Evolutionary conservation across 1,284 basidiomycete genomes (phyloP).

Genomic region (Vanrija sp.): DNA sequence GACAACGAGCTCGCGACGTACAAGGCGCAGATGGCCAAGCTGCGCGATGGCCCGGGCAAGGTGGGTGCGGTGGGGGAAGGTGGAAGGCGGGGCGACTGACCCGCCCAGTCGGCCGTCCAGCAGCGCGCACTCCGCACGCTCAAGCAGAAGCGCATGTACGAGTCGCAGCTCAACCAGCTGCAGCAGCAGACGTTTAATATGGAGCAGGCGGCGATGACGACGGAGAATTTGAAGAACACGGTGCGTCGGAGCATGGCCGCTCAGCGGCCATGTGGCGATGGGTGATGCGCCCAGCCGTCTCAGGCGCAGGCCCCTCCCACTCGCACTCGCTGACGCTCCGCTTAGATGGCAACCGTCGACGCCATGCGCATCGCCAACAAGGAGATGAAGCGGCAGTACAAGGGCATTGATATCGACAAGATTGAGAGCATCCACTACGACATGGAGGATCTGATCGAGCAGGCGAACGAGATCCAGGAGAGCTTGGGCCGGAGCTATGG

Average conservation of each 20-base stretch:
- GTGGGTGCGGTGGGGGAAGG: constrained; percentile 49
- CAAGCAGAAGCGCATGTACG: constrained; percentile 94
- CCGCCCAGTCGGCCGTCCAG: constrained; percentile 74
- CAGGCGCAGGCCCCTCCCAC: too few species aligned
- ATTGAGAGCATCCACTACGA: constrained; percentile 96
- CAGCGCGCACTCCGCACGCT: constrained; percentile 90
- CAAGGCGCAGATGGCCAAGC: constrained; percentile 93
- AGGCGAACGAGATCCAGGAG: constrained; percentile 97
- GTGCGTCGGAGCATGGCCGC: constrained; percentile 21
- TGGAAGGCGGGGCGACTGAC: not conserved
- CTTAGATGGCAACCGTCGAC: constrained; percentile 91
- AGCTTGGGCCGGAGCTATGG: constrained; percentile 88
- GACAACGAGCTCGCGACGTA: constrained; percentile 89
- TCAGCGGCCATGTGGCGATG: not conserved
- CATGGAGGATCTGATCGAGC: constrained; percentile 96
- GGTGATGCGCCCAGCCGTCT: too few species aligned
- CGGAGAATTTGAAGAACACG: constrained; percentile 95
- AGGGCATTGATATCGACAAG: constrained; percentile 96
- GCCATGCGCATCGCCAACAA: constrained; percentile 98
- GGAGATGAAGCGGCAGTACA: constrained; percentile 94
- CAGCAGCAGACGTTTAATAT: constrained; percentile 98
- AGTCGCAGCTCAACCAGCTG: constrained; percentile 83
- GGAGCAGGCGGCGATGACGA: constrained; percentile 93
- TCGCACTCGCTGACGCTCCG: not conserved
- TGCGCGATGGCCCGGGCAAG: constrained; percentile 93